Conservation (phyloP, 2,329 filamentous ascomycete genomes). For the Fusarium bactridioides region DNA sequence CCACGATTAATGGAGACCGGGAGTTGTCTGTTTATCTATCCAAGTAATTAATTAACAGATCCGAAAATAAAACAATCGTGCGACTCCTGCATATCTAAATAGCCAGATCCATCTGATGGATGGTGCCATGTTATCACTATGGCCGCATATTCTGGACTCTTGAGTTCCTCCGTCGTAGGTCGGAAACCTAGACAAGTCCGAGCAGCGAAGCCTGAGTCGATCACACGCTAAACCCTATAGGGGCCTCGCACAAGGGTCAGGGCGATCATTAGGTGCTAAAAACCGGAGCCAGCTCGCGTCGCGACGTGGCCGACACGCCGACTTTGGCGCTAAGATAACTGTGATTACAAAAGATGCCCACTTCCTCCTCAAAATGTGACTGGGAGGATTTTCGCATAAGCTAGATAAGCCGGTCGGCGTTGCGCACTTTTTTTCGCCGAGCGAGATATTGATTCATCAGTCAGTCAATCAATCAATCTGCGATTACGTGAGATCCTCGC, state of each 20-base stretch:
- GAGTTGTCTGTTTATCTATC: neutral
- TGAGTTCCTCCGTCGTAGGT: neutral
- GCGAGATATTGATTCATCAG: neutral
- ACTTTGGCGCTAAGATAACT: neutral
- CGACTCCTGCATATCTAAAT: conserved; percentile 2
- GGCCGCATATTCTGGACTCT: neutral
- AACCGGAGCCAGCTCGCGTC: neutral
- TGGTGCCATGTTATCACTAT: neutral
- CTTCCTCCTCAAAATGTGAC: neutral
- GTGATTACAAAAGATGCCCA: neutral
- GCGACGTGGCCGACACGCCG: neutral
- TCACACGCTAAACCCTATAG: neutral
- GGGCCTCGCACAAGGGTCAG: neutral
- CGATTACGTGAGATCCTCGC: neutral
- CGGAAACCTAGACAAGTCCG: neutral
- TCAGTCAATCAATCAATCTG: neutral
- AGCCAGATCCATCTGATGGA: neutral
- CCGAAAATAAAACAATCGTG: neutral
- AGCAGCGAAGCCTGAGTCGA: neutral
- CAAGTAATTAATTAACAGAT: neutral
- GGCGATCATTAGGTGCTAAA: neutral
- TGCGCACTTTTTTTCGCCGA: neutral
- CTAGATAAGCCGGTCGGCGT: neutral
- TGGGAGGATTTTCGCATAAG: neutral
- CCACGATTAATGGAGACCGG: neutral